phyloP scores from a whole-genome alignment of 768 basidiomycete genomes.

The Leccinum incarnatum region DNA sequence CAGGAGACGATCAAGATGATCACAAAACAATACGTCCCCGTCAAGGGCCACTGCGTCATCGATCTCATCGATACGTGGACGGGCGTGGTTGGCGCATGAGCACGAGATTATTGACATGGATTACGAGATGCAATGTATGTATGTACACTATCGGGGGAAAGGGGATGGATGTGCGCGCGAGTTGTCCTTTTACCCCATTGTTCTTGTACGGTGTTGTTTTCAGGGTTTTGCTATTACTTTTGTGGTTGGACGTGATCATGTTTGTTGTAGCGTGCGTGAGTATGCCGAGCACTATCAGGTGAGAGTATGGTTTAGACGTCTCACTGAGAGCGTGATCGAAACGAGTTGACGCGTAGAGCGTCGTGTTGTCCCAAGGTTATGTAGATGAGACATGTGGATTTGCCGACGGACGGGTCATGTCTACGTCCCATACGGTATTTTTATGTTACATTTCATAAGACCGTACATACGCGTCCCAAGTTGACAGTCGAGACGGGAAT shows the following conservation, averaged over 20 bases:
- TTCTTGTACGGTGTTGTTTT: neutral
- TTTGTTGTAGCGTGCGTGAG: slow-evolving; percentile 10
- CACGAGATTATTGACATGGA: neutral
- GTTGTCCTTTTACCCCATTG: neutral
- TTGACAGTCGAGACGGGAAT: neutral
- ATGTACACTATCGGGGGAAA: neutral
- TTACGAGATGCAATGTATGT: neutral
- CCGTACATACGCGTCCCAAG: too few species aligned
- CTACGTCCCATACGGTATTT: too few species aligned
- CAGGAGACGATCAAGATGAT: slow-evolving; percentile 98
- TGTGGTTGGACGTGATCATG: slow-evolving; percentile 5
- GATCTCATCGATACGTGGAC: slow-evolving; percentile 85
- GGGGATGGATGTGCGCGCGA: neutral
- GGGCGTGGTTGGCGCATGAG: slow-evolving; percentile 42
- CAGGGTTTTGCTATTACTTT: neutral
- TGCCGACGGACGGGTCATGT: neutral
- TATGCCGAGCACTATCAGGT: neutral
- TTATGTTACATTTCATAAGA: too few species aligned
- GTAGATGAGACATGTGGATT: too few species aligned
- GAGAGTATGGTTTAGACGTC: neutral
- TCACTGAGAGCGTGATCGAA: neutral
- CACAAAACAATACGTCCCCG: slow-evolving; percentile 92
- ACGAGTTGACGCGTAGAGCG: slow-evolving; percentile 13
- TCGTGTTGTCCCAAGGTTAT: neutral
- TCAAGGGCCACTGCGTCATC: slow-evolving; percentile 79